These are phyloP conservation scores for Helotiales sp. DNA, from an alignment of 2,329 filamentous ascomycete genomes.

Conservation along the genomic window DNA sequence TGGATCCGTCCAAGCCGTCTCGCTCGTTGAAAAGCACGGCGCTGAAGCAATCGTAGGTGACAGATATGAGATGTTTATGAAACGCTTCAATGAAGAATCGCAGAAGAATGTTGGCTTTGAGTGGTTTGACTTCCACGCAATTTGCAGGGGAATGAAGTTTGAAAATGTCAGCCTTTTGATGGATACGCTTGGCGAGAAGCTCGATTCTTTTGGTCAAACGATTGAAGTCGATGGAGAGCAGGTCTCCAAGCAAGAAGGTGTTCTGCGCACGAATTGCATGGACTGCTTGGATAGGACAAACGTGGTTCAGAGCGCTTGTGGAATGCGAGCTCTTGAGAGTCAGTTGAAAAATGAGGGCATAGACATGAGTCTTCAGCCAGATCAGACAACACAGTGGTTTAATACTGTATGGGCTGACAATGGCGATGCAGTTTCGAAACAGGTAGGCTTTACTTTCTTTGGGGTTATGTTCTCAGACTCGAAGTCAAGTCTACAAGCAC, in stretches of 20 bases:
- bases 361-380: conserved; percentile 73
- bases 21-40: conserved; percentile 86
- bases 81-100: conserved; percentile 67
- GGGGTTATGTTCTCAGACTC: not conserved
- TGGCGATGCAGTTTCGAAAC: conserved; percentile 88
- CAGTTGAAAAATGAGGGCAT: conserved; percentile 80
- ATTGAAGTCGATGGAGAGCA: conserved; percentile 56
- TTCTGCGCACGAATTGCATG: conserved; percentile 97
- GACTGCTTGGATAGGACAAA: conserved; percentile 97
- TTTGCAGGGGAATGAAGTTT: conserved; percentile 96
- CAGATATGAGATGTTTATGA: conserved; percentile 72
- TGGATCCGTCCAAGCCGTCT: conserved; percentile 77
- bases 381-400: conserved; percentile 88
- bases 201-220: conserved; percentile 75
- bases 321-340: conserved; percentile 77
- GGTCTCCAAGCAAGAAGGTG: conserved; percentile 65
- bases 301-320: conserved; percentile 92
- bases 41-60: conserved; percentile 80
- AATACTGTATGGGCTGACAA: conserved; percentile 98
- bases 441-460: not conserved
- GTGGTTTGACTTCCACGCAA: conserved; percentile 97
- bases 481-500: too few relatives aligned
- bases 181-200: conserved; percentile 67
- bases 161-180: conserved; percentile 88
- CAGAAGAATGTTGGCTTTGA: conserved; percentile 70